A percentile compares a stretch with the other conserved stretches of the same genome.
Conservation (phyloP, 768 basidiomycete species). For the Lactarius tabidus region DNA sequence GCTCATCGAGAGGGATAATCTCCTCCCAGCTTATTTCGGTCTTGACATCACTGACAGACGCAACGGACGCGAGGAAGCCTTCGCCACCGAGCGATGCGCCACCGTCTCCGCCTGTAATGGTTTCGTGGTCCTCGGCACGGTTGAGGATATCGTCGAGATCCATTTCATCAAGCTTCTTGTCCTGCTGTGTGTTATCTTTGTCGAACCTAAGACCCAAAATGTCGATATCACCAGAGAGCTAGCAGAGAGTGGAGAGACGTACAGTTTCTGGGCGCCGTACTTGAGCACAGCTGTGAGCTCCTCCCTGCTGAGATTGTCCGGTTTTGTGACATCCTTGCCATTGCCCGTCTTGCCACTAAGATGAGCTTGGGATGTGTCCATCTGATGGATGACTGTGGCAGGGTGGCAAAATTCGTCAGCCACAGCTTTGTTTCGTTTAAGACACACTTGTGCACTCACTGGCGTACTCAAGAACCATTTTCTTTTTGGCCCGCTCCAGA, state of each 20-base stretch:
- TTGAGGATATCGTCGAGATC: slow-evolving; percentile 97
- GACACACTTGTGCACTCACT: slow-evolving; percentile 55
- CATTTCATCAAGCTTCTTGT: slow-evolving; percentile 97
- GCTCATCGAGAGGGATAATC: slow-evolving; percentile 92
- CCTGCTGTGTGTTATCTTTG: slow-evolving; percentile 90
- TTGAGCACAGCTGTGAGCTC: slow-evolving; percentile 97
- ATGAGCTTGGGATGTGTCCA: slow-evolving; percentile 98
- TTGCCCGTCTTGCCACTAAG: slow-evolving; percentile 70
- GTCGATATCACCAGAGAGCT: slow-evolving; percentile 21
- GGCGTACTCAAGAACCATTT: slow-evolving; percentile 99
- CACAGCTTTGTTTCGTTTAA: background rate
- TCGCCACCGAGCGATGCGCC: slow-evolving; percentile 97
- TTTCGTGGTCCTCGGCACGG: slow-evolving; percentile 96
- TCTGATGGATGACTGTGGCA: slow-evolving; percentile 91
- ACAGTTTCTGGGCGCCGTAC: slow-evolving; percentile 98
- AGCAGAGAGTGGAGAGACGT: slow-evolving; percentile 31
- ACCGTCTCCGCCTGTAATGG: slow-evolving; percentile 75
- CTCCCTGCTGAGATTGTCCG: slow-evolving; percentile 88
- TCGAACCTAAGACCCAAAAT: slow-evolving; percentile 66
- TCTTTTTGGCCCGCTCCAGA: slow-evolving; percentile 95
- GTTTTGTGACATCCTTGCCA: slow-evolving; percentile 64
- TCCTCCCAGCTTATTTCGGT: slow-evolving; percentile 99
- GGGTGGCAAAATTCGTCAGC: background rate
- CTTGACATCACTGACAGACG: slow-evolving; percentile 95
- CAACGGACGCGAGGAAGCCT: slow-evolving; percentile 92